Conservation (phyloP, 2,329 filamentous ascomycete species). For the Fusarium sp. region DNA sequence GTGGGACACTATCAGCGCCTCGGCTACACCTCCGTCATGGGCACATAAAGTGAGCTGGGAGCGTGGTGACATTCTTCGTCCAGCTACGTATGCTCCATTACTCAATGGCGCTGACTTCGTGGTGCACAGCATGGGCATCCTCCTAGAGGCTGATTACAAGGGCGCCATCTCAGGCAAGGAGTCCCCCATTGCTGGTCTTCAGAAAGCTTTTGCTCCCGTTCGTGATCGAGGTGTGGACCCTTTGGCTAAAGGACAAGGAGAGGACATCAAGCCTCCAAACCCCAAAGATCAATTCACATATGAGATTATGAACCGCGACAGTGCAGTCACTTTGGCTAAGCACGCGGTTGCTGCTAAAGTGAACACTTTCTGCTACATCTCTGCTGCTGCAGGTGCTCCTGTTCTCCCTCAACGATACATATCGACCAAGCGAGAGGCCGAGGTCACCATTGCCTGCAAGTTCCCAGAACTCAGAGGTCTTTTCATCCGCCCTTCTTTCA, state of each 20-base stretch:
- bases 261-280: conserved; percentile 71
- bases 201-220: conserved; percentile 77
- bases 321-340: conserved; percentile 82
- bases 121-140: conserved; percentile 94
- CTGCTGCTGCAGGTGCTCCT: conserved; percentile 85
- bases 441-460: conserved; percentile 74
- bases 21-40: conserved; percentile 77
- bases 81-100: conserved; percentile 79
- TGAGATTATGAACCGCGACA: conserved; percentile 96
- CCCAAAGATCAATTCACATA: conserved; percentile 85
- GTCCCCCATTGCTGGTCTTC: conserved; percentile 80
- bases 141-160: conserved; percentile 98
- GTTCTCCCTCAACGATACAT: conserved; percentile 88
- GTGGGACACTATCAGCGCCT: conserved; percentile 84
- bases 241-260: conserved; percentile 67
- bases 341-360: conserved; percentile 74
- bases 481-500: conserved; percentile 85
- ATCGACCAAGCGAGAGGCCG: conserved; percentile 89
- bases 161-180: conserved; percentile 85
- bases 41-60: conserved; percentile 86
- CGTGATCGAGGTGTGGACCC: conserved; percentile 75
- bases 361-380: conserved; percentile 84
- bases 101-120: conserved; percentile 84
- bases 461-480: conserved; percentile 81
- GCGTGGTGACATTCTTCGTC: conserved; percentile 85